Conservation (phyloP, 257 asterid genomes). For the Gentiana dahurica region DNA sequence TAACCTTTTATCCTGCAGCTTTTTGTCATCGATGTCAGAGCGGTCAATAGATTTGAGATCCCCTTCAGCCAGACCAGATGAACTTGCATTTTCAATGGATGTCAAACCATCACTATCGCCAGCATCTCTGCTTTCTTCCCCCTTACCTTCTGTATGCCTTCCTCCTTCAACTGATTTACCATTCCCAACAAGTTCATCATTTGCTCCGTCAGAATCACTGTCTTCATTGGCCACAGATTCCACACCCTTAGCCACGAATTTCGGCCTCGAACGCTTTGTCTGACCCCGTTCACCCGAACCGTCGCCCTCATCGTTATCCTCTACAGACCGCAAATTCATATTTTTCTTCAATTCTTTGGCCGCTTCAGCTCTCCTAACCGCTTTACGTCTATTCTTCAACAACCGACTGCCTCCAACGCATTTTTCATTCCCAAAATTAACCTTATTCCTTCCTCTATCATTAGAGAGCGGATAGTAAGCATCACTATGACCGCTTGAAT, state of each 20-base stretch:
- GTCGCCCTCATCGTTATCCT: not conserved
- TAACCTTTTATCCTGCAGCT: no score
- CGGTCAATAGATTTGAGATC: no score
- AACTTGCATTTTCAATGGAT: no score
- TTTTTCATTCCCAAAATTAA: not conserved
- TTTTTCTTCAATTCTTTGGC: constrained; percentile 18
- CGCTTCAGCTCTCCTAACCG: constrained; percentile 12
- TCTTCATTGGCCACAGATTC: not conserved
- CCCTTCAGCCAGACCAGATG: no score
- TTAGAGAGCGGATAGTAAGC: no score
- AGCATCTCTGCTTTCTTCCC: not conserved
- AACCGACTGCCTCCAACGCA: not conserved
- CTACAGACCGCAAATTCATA: constrained; percentile 1
- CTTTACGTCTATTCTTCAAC: not conserved
- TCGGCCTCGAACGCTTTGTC: not conserved
- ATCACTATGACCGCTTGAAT: no score
- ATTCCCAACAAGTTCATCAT: not conserved
- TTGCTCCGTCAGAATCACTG: not conserved
- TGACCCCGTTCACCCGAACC: not conserved
- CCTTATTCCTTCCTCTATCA: not conserved
- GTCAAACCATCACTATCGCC: no score
- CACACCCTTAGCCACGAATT: constrained; percentile 2
- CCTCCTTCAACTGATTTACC: not conserved
- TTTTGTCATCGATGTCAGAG: no score
- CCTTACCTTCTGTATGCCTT: no score